Evolutionary conservation across 805 yeast genomes (phyloP).

Genomic region (Blastobotrys peoriensis): DNA sequence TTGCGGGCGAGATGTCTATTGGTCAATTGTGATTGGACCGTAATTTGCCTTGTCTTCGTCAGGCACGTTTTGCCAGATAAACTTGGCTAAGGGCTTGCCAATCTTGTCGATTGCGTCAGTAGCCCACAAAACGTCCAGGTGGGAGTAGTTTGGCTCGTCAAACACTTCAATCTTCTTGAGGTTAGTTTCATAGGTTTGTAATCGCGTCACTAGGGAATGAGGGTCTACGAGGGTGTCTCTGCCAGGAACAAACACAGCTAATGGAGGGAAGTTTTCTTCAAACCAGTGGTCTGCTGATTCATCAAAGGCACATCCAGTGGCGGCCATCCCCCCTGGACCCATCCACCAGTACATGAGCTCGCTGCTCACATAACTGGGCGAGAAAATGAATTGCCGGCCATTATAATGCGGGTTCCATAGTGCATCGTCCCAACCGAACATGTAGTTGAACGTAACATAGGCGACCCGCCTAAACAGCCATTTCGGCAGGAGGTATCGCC

Average conservation of each 20-base stretch:
- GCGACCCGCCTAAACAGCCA: conserved; percentile 58
- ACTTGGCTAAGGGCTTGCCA: conserved; percentile 40
- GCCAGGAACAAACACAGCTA: conserved; percentile 65
- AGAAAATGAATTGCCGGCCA: conserved; percentile 72
- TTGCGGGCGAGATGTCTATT: no score
- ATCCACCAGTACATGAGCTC: conserved; percentile 93
- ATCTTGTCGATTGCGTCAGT: conserved; percentile 61
- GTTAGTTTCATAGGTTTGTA: conserved; percentile 48
- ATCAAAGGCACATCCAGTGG: conserved; percentile 48
- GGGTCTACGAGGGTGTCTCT: conserved; percentile 78
- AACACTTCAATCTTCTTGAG: conserved; percentile 25
- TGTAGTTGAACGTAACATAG: conserved; percentile 76
- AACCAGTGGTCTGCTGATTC: conserved; percentile 40
- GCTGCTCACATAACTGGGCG: conserved; percentile 77
- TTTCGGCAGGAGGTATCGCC: conserved; percentile 47
- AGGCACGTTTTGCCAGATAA: conserved; percentile 21
- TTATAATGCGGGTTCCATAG: conserved; percentile 67
- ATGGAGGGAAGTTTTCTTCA: conserved; percentile 43
- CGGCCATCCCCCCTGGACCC: conserved; percentile 45
- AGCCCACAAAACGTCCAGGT: conserved; percentile 92
- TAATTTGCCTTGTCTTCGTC: conserved; percentile 8
- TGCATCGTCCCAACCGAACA: conserved; percentile 81
- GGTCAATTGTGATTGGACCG: neutral
- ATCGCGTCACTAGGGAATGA: conserved; percentile 54
- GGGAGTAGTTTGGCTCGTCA: conserved; percentile 63